Base-by-base conservation (phyloP, 2,329 filamentous ascomycete species). In the Arachnopeziza araneosa region DNA sequence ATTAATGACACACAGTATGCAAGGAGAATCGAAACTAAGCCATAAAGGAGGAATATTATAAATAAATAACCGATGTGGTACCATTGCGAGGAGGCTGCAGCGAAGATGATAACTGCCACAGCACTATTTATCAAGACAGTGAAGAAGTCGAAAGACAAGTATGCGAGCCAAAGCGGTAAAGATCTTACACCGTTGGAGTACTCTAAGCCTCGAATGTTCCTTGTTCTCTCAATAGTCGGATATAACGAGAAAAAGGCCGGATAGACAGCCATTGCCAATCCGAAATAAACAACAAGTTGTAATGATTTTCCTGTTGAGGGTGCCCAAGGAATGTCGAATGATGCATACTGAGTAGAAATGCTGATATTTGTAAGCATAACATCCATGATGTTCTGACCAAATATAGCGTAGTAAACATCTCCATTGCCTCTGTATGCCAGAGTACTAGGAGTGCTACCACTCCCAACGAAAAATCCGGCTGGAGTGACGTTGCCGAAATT, bases 171-270 rank as follows among this genome's bases (percentile, higher is more conserved):
- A 1, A 97, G 78, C 0, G 92, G 91, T 9, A 90, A 78, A 0
- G 90, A 87, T 14, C 90, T 82, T 26, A 96, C 91, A 53, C 93
- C 93, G 70, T 96, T 97, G 57, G 90, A 96, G 75, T 96, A 97
- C 73, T 97, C 88, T 30, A 97, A 78, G 19, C 89, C 89, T 56
- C 93, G 84, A 24, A 97, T 90, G 64, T 91, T 89, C 55, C 86
- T 79, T 12, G 91, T 78, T 24, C 91, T 83, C 73, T 97, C 93
- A 26, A 89, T 79, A n/a, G 91, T 96, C 0, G 91, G 90, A 70
- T 97, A 97, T 4, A 97, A 78, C 0, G 90, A 84, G 68, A 96
- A 96, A 78, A 97, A 93, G 17, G 88, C 91, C 0, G 93, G 91
- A 68, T 89, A 95, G 1, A 87, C 86, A 7, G 84, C 81, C 74